Evolutionary conservation across 768 basidiomycete species (phyloP), one percentile per base, ranked within the genome.

Genomic region (Podaxis sp.): DNA sequence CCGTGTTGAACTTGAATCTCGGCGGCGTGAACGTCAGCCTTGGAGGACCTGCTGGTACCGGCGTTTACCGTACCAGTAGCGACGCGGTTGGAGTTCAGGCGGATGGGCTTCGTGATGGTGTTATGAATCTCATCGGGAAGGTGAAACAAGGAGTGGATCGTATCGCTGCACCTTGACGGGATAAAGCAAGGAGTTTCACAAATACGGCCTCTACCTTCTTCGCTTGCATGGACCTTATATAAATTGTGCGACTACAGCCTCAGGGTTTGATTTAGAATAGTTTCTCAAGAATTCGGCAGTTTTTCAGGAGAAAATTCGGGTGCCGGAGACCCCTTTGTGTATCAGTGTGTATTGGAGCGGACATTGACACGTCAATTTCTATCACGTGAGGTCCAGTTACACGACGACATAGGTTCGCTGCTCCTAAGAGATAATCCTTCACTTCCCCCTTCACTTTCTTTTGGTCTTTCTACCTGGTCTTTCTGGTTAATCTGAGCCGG

Each of bases 21-120:
- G 96, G 94, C 9, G 91, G 92, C 0, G 93, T 97, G 63, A 95
- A 95, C 71, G 87, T 97, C 48, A 94, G 89, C 66, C 83, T 97
- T n/a, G 95, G 95, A n/a, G 95, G 95, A 11, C 77, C 90, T 15
- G 85, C 82, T 39, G 90, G 90, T 7, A 86, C 89, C 1, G 95
- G 95, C 2, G 85, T 97, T 22, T 97, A 95, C 75, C 80, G 96
- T 68, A 86, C 91, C 33, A 87, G 85, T 68, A 87, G 86, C 2
- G 91, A 93, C 67, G 82, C 81, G 52, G 83, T 88, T 13, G 84
- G 86, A 24, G 81, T 93, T 24, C 91, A 93, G 70, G 87, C 93
- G 11, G 95, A 96, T 66, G 95, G 94, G 0, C 86, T 97, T 66
- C 82, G 90, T 66, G 95, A 96, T 70, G 95, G 95, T 2, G 87